These are phyloP conservation scores for Coprinellus aureogranulatus DNA, from an alignment of 768 basidiomycete species.

Conservation along the genomic window DNA sequence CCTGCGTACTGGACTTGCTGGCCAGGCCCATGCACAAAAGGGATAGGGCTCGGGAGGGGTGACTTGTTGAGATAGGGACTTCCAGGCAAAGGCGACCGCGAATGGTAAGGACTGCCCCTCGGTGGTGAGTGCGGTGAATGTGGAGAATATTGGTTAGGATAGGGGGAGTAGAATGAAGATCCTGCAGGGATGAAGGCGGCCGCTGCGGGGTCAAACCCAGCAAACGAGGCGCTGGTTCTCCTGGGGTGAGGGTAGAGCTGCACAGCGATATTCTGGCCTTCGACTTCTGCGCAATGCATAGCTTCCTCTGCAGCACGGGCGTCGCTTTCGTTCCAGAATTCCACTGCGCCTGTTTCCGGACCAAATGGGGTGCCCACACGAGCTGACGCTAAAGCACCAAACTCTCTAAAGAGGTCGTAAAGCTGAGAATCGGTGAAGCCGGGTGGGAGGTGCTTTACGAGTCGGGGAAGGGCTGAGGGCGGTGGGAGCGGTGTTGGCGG, in stretches of 20 bases:
- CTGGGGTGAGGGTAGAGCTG: slow-evolving; percentile 67
- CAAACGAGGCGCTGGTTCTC: slow-evolving; percentile 50
- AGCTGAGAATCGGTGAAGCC: slow-evolving; percentile 68
- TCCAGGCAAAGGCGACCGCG: slow-evolving; percentile 49
- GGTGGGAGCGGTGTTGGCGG: slow-evolving; percentile 75
- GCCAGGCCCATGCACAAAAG: slow-evolving; percentile 82
- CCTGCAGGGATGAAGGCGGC: slow-evolving; percentile 75
- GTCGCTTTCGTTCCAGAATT: slow-evolving; percentile 88
- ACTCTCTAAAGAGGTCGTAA: slow-evolving; percentile 83
- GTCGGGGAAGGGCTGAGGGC: slow-evolving; percentile 71
- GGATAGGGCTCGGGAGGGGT: slow-evolving; percentile 25
- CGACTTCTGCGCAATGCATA: slow-evolving; percentile 80
- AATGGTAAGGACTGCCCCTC: slow-evolving; percentile 19
- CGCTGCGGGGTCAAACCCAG: slow-evolving; percentile 72
- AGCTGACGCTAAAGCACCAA: slow-evolving; percentile 77
- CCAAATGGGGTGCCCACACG: slow-evolving; percentile 75
- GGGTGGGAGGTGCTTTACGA: slow-evolving; percentile 80
- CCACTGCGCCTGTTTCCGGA: slow-evolving; percentile 72
- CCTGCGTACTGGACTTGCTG: slow-evolving; percentile 88
- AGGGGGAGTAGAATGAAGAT: slow-evolving; percentile 50
- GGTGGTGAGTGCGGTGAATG: slow-evolving; percentile 57
- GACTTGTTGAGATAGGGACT: slow-evolving; percentile 48
- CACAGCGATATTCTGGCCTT: slow-evolving; percentile 82
- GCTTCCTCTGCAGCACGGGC: slow-evolving; percentile 75
- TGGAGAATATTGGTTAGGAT: slow-evolving; percentile 72